Evolutionary conservation across 441 rosid genomes (phyloP).

Genomic region (Pelargonium citronellum): DNA sequence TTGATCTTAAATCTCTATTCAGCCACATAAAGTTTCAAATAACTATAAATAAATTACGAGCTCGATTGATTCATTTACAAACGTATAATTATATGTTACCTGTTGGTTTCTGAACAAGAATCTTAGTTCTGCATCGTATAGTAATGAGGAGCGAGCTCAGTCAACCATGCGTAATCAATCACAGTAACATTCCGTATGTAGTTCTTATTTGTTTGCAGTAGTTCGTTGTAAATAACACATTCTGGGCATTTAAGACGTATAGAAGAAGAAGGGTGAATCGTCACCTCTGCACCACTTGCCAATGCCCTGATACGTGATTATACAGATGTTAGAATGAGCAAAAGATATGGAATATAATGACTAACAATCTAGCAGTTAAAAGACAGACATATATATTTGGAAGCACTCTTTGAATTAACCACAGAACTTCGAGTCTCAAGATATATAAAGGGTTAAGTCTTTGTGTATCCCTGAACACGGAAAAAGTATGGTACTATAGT

Average conservation of each 20-base stretch:
- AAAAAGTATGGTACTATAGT: too few species aligned
- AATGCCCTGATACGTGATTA: constrained; percentile 49
- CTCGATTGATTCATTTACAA: too few species aligned
- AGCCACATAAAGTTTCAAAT: too few species aligned
- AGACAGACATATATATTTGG: too few species aligned
- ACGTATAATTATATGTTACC: neutral
- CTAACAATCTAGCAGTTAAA: neutral
- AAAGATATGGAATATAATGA: constrained; percentile 12
- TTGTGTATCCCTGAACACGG: too few species aligned
- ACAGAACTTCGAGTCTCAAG: too few species aligned
- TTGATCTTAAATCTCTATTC: too few species aligned
- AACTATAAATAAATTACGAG: too few species aligned
- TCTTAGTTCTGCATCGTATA: constrained; percentile 44
- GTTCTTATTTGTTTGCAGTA: constrained; percentile 70
- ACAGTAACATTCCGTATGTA: constrained; percentile 69
- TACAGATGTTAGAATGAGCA: neutral
- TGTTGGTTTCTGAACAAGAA: constrained; percentile 17
- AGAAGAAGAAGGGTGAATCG: constrained; percentile 72
- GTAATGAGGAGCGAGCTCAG: constrained; percentile 84
- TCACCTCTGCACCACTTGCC: constrained; percentile 72
- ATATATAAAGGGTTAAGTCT: too few species aligned
- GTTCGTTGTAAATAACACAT: constrained; percentile 77
- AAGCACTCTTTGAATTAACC: too few species aligned
- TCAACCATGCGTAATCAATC: constrained; percentile 75
- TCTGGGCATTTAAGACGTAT: constrained; percentile 36